Conservation (phyloP, 441 rosid species). For the Gossypium lobatum region DNA sequence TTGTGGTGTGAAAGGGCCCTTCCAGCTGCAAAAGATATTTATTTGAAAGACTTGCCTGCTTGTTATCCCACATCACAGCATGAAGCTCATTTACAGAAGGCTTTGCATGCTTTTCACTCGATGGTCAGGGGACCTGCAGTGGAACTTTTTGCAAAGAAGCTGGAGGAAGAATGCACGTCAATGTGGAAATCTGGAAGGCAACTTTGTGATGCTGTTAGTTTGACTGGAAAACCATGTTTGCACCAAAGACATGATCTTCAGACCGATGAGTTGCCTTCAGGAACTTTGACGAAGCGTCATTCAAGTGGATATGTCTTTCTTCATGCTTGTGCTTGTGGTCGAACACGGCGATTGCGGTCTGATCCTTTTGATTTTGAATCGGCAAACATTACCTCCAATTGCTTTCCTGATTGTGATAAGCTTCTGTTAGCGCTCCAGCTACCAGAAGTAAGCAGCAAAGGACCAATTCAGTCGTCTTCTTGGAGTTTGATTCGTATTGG, state of each 20-base stretch:
- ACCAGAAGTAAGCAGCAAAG: slow-evolving; percentile 34
- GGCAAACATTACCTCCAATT: slow-evolving; percentile 46
- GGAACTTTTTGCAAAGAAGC: slow-evolving; percentile 45
- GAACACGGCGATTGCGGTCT: slow-evolving; percentile 48
- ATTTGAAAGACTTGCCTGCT: slow-evolving; percentile 63
- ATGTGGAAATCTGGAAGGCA: slow-evolving; percentile 85
- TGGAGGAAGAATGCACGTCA: slow-evolving; percentile 65
- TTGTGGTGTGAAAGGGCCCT: slow-evolving; percentile 74
- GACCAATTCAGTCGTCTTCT: slow-evolving; percentile 54
- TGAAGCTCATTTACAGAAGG: slow-evolving; percentile 53
- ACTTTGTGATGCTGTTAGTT: slow-evolving; percentile 81
- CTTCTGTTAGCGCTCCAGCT: slow-evolving; percentile 53
- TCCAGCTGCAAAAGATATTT: slow-evolving; percentile 67
- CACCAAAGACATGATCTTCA: slow-evolving; percentile 52
- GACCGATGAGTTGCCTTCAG: slow-evolving; percentile 21
- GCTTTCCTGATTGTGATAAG: slow-evolving; percentile 69
- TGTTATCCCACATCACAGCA: slow-evolving; percentile 70
- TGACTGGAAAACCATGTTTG: slow-evolving; percentile 81
- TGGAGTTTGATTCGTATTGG: slow-evolving; percentile 80
- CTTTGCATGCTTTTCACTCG: slow-evolving; percentile 54
- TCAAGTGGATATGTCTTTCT: slow-evolving; percentile 74
- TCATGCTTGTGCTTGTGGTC: slow-evolving; percentile 90
- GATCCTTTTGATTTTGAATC: slow-evolving; percentile 78
- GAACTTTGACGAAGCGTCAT: slow-evolving; percentile 39
- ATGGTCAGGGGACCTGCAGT: slow-evolving; percentile 82